phyloP scores from a whole-genome alignment of 345 rosid species.

The Populus pruinosa region DNA sequence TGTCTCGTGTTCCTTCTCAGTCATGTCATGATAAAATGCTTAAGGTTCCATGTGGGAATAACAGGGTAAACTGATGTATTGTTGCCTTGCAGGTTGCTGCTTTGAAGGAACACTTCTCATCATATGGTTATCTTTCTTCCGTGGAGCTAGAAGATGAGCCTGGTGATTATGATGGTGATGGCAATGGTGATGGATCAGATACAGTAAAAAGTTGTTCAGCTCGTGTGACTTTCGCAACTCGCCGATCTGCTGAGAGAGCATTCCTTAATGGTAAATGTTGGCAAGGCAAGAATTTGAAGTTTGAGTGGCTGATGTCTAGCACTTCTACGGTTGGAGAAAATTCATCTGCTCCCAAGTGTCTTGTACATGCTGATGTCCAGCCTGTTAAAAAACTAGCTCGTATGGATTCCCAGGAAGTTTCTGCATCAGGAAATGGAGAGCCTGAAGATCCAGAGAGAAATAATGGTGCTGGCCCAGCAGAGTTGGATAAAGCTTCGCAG shows the following conservation, averaged over 20 bases:
- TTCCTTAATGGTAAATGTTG: constrained; percentile 72
- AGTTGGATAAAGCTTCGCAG: constrained; percentile 35
- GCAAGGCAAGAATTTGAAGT: constrained; percentile 69
- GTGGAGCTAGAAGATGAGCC: constrained; percentile 70
- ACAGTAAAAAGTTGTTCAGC: constrained; percentile 43
- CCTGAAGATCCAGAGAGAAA: constrained; percentile 42
- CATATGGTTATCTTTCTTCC: constrained; percentile 60
- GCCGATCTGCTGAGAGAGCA: constrained; percentile 76
- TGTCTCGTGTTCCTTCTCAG: not conserved
- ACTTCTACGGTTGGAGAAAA: constrained; percentile 37
- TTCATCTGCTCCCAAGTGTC: constrained; percentile 20
- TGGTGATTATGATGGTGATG: constrained; percentile 18
- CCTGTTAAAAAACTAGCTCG: constrained; percentile 28
- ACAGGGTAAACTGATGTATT: constrained; percentile 16
- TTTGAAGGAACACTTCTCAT: constrained; percentile 70
- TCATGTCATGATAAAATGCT: not conserved
- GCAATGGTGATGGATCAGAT: constrained; percentile 34
- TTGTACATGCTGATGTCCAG: constrained; percentile 24
- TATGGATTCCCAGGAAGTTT: constrained; percentile 25
- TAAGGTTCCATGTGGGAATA: not conserved
- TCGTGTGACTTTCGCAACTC: constrained; percentile 51
- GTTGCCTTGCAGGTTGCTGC: constrained; percentile 47
- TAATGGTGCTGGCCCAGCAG: constrained; percentile 14
- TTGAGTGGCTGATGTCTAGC: constrained; percentile 55
- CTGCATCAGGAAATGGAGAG: constrained; percentile 36